phyloP scores from a whole-genome alignment of 169 alveolate species.

The Eimeria praecox region DNA sequence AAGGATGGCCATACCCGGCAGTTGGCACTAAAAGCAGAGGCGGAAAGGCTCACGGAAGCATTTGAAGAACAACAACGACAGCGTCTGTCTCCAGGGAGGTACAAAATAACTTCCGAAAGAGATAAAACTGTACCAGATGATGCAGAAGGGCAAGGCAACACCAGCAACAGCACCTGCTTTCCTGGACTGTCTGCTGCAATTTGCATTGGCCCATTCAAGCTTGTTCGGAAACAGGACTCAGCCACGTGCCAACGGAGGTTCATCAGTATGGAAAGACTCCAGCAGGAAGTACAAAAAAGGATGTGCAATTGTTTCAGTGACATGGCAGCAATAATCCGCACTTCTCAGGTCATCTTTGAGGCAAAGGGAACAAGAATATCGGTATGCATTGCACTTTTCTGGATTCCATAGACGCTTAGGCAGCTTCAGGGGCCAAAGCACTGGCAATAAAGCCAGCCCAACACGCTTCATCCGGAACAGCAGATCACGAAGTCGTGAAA shows the following conservation, averaged over 20 bases:
- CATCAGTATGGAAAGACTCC: constrained; percentile 45
- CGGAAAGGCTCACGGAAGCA: constrained; percentile 30
- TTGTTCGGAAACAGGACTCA: not conserved
- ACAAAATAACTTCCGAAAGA: not conserved
- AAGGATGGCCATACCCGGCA: not conserved
- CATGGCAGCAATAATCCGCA: constrained; percentile 34
- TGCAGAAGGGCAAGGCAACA: not conserved
- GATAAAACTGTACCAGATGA: not conserved
- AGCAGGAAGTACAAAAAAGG: constrained; percentile 56
- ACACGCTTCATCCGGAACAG: not conserved
- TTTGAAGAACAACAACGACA: constrained; percentile 46
- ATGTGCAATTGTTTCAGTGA: constrained; percentile 33
- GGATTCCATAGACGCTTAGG: not conserved
- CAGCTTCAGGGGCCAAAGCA: not conserved
- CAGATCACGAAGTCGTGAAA: not conserved
- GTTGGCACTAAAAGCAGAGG: constrained; percentile 28
- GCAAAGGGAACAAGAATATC: constrained; percentile 23
- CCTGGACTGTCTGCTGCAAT: not conserved
- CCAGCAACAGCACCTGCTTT: constrained; percentile 3
- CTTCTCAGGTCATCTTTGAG: constrained; percentile 57
- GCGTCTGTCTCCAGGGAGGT: not conserved
- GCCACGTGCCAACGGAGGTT: not conserved
- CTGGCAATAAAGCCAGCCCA: not conserved
- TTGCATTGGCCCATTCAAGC: constrained; percentile 49
- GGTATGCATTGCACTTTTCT: not conserved